A percentile compares a stretch with the other conserved stretches of the same genome.
These are phyloP conservation scores for Pyrenophora seminiperda DNA, from an alignment of 2,329 filamentous ascomycete genomes.

Conservation along the genomic window DNA sequence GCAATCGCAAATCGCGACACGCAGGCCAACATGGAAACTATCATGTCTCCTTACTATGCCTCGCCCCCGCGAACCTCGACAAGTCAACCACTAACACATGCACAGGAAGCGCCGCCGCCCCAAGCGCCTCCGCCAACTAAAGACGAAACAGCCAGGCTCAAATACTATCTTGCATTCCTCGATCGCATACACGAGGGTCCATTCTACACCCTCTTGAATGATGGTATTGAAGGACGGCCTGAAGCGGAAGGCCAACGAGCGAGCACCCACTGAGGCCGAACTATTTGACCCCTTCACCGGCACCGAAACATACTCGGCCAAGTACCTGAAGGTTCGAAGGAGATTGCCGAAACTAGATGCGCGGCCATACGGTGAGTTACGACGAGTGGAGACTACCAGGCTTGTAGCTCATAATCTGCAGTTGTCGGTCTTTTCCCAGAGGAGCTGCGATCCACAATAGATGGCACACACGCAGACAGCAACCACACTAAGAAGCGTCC, in stretches of 20 bases:
- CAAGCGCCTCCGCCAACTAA: conserved; percentile 48
- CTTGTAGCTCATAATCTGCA: conserved; percentile 31
- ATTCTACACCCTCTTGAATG: conserved; percentile 61
- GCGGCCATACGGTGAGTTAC: conserved; percentile 59
- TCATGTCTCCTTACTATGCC: conserved; percentile 16
- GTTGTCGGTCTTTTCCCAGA: conserved; percentile 64
- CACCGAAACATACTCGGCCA: conserved; percentile 64
- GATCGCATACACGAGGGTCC: conserved; percentile 64
- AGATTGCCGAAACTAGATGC: conserved; percentile 60
- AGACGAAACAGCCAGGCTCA: conserved; percentile 55
- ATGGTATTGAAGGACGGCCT: conserved; percentile 53
- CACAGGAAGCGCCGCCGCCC: conserved; percentile 42
- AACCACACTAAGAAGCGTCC: conserved; percentile 40
- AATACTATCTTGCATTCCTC: conserved; percentile 58
- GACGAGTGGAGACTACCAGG: neutral
- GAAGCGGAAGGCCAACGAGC: conserved; percentile 45
- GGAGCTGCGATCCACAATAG: conserved; percentile 62
- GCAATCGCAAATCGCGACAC: conserved; percentile 7
- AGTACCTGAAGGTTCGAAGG: conserved; percentile 62
- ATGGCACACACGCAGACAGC: conserved; percentile 37
- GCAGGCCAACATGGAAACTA: conserved; percentile 1
- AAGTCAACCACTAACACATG: conserved; percentile 26
- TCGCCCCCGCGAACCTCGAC: conserved; percentile 3
- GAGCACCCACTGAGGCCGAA: conserved; percentile 43
- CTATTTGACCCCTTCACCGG: conserved; percentile 65